Evolutionary conservation across 2,329 filamentous ascomycete genomes (phyloP), one percentile per base, ranked within the genome.

Genomic region (Dactylellina leptospora): DNA sequence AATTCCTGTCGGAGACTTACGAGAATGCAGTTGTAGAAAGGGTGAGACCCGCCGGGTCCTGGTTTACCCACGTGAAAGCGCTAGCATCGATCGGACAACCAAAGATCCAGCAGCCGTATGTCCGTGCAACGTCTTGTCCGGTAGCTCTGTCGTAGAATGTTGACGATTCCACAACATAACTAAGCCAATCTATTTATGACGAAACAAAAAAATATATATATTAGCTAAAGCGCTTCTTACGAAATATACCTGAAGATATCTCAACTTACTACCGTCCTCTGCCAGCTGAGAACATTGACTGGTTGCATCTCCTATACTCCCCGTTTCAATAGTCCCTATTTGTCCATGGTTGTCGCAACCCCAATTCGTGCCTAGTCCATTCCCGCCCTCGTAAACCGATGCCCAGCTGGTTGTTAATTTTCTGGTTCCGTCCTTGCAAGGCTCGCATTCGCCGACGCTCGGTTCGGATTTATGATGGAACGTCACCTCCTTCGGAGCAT

Each of bases 21-120:
- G 53, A 58, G 25, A 10, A 58, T 16, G 53, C 53, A 11, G 53
- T 4, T 10, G 25, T 30, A 8, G 23, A 44, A 13, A 44, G 5
- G 11, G 18, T 20, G 11, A 58, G 10, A 2, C 51, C 51, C 2
- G 36, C 20, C 18, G 53, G 53, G 23, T 58, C 53, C 9, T 28
- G 36, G 18, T 58, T 58, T 13, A 58, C 53, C 36, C 40, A 45
- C 18, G 53, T 44, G 38, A 58, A 58, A 13, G 53, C 53, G 10
- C 9, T 23, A 5, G 10, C 53, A 25, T 28, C n/a, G 16, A 58
- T n/a, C 2, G 53, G 27, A 18, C 50, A 54, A 20, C 22, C 54
- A 27, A 45, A 58, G 54, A 58, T 47, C 54, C 54, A 58, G n/a
- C 54, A 56, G 2, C 36, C 36, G 23, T 45, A 30, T 8, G 38